Conservation (phyloP, 768 basidiomycete species). For the Lactarius evosmus region DNA sequence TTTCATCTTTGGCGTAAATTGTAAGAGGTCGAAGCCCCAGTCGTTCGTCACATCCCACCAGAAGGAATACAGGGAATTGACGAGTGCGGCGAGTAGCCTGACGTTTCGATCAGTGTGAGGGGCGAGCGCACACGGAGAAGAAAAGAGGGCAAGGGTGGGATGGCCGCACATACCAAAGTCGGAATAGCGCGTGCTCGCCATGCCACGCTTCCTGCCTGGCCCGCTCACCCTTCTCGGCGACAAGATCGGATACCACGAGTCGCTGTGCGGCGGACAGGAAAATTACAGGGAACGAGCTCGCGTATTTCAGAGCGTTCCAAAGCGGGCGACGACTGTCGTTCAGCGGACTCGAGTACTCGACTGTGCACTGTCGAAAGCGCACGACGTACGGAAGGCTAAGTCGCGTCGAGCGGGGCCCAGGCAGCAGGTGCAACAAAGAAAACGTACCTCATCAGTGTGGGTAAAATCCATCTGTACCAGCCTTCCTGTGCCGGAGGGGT, state of each 20-base stretch:
- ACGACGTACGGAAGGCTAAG: slow-evolving; percentile 82
- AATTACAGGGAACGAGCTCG: slow-evolving; percentile 94
- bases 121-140: background rate
- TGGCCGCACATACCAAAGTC: slow-evolving; percentile 61
- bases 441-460: slow-evolving; percentile 81
- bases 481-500: slow-evolving; percentile 58
- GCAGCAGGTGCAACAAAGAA: background rate
- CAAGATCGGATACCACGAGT: slow-evolving; percentile 58
- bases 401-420: slow-evolving; percentile 1
- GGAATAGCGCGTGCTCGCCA: slow-evolving; percentile 74
- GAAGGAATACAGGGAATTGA: slow-evolving; percentile 94
- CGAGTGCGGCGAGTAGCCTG: slow-evolving; percentile 78
- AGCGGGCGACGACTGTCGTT: slow-evolving; percentile 72
- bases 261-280: slow-evolving; percentile 89
- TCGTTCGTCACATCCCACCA: slow-evolving; percentile 99
- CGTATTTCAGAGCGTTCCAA: slow-evolving; percentile 93
- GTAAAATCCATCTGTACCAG: slow-evolving; percentile 71
- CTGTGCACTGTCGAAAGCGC: slow-evolving; percentile 90
- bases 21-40: slow-evolving; percentile 87
- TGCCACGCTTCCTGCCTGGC: slow-evolving; percentile 55
- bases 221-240: slow-evolving; percentile 46
- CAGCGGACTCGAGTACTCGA: slow-evolving; percentile 66
- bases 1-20: slow-evolving; percentile 26
- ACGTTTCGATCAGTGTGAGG: background rate
- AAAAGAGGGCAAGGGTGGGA: background rate